These are phyloP conservation scores for Arabis alpina DNA, from an alignment of 345 rosid species.

Conservation along the genomic window DNA sequence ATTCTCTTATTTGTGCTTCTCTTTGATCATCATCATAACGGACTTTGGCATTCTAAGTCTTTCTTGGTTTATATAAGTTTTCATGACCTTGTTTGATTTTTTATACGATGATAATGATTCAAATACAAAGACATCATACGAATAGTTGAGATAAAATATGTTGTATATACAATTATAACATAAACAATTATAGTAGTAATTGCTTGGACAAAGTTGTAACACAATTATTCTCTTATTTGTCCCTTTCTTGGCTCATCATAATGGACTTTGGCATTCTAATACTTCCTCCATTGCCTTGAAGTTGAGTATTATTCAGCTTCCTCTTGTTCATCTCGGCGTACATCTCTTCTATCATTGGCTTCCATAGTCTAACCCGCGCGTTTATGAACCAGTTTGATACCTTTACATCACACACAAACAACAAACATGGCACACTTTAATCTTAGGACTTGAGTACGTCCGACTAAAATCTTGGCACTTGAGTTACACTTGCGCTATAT, in stretches of 20 bases:
- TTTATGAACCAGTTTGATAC: constrained; percentile 99
- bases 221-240: constrained; percentile 21
- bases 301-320: constrained; percentile 40
- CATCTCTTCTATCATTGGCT: constrained; percentile 99
- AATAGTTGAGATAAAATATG: constrained; percentile 6
- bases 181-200: constrained; percentile 19
- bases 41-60: no score
- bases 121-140: background rate
- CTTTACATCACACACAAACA: constrained; percentile 39
- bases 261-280: constrained; percentile 29
- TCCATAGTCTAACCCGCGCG: constrained; percentile 96
- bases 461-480: background rate
- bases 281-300: constrained; percentile 47
- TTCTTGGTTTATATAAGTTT: no score
- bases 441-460: background rate
- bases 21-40: no score
- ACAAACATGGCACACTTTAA: background rate
- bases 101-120: background rate
- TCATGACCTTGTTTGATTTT: background rate
- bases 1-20: no score
- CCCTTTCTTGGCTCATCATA: constrained; percentile 39
- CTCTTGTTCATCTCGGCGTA: constrained; percentile 80
- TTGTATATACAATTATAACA: constrained; percentile 37
- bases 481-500: no score
- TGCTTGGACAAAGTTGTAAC: constrained; percentile 9